A percentile compares a stretch with the other conserved stretches of the same genome.
Conservation (phyloP, 805 yeast genomes). For the Blastobotrys robertii region DNA sequence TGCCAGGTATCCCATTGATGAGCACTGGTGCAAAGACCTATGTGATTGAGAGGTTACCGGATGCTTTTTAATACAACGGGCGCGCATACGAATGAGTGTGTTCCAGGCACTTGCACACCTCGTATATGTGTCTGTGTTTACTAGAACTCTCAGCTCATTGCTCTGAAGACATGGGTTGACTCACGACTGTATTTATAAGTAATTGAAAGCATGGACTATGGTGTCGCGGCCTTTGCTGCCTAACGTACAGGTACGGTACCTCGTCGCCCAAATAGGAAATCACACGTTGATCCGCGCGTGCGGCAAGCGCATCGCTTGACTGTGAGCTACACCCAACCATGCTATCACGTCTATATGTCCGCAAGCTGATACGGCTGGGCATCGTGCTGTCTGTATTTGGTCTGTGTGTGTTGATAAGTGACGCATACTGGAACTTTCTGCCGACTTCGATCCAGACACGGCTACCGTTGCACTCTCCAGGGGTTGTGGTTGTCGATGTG, state of each 20-base stretch:
- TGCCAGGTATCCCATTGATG: slow-evolving; percentile 95
- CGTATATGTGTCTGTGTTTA: too few species aligned
- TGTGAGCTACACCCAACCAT: background rate
- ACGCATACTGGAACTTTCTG: slow-evolving; percentile 30
- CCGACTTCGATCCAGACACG: slow-evolving; percentile 27
- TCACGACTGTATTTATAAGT: too few species aligned
- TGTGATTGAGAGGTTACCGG: slow-evolving; percentile 90
- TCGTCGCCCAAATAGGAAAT: too few species aligned
- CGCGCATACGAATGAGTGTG: too few species aligned
- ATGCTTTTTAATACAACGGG: slow-evolving; percentile 48
- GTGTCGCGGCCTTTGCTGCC: too few species aligned
- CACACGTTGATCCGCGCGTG: too few species aligned
- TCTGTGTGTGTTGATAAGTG: slow-evolving; percentile 30
- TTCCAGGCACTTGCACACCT: too few species aligned
- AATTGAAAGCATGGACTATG: too few species aligned
- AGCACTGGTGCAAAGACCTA: slow-evolving; percentile 92
- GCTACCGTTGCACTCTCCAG: slow-evolving; percentile 35
- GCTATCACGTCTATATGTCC: slow-evolving; percentile 5
- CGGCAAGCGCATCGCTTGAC: background rate
- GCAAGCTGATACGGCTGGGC: slow-evolving; percentile 2
- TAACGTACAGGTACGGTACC: too few species aligned
- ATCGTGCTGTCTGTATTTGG: slow-evolving; percentile 7
- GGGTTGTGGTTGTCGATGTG: slow-evolving; percentile 36
- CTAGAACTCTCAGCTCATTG: too few species aligned
- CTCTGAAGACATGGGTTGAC: too few species aligned